A percentile compares a stretch with the other conserved stretches of the same genome.
These are phyloP conservation scores for Apiospora saccharicola DNA, from an alignment of 2,329 filamentous ascomycete species.

Conservation along the genomic window DNA sequence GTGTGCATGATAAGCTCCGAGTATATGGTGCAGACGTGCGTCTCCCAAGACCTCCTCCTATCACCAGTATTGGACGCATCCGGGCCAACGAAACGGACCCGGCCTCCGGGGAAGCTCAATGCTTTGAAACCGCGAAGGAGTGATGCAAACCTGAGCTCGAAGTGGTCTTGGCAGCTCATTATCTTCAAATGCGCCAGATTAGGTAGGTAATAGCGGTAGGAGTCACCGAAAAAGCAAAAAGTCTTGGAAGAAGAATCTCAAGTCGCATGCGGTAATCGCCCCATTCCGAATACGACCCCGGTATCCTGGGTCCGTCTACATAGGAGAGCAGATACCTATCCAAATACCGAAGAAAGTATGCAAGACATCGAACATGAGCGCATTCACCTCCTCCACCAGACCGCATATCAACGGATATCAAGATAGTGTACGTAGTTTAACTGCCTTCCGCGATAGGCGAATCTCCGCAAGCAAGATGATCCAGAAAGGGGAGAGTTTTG, in stretches of 20 bases:
- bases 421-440: background rate
- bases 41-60: background rate
- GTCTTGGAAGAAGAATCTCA: no score
- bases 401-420: background rate
- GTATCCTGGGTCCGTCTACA: background rate
- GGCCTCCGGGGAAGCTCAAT: background rate
- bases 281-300: background rate
- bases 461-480: background rate
- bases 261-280: background rate
- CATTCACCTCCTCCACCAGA: background rate
- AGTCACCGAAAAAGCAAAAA: background rate
- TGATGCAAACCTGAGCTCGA: background rate
- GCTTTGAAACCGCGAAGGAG: background rate
- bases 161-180: background rate
- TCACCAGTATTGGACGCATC: no score
- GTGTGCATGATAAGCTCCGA: background rate
- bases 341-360: background rate
- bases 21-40: background rate
- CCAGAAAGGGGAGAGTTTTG: background rate
- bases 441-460: constrained; percentile 6
- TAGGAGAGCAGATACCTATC: background rate
- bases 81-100: background rate
- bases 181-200: background rate
- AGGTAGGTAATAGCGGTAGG: constrained; percentile 1
- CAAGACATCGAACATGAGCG: background rate